A percentile compares a stretch with the other conserved stretches of the same genome.
phyloP scores from a whole-genome alignment of 768 basidiomycete genomes.

The Mycena sanguinolenta region DNA sequence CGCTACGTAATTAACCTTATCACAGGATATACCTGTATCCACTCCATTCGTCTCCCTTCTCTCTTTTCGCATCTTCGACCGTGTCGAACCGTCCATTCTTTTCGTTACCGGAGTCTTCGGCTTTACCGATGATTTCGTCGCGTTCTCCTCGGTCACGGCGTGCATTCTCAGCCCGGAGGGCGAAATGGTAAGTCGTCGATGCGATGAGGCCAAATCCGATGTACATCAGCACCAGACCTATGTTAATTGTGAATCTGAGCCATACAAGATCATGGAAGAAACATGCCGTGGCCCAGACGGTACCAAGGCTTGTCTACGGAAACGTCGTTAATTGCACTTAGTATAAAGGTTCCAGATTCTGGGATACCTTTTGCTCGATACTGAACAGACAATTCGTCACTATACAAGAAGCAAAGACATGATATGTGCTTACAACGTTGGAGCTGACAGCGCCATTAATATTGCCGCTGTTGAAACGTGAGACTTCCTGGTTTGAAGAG shows the following conservation, averaged over 20 bases:
- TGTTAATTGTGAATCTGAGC: constrained; percentile 31
- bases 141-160: constrained; percentile 76
- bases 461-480: constrained; percentile 63
- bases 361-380: constrained; percentile 62
- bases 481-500: background rate
- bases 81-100: constrained; percentile 71
- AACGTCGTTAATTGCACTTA: background rate
- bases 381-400: constrained; percentile 42
- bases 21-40: constrained; percentile 79
- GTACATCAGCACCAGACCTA: constrained; percentile 81
- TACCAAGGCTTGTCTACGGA: constrained; percentile 74
- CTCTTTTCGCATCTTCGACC: constrained; percentile 73
- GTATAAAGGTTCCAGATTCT: too few species aligned
- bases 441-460: constrained; percentile 84
- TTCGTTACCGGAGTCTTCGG: constrained; percentile 53
- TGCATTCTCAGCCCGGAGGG: constrained; percentile 73
- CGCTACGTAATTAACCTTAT: constrained; percentile 2
- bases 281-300: constrained; percentile 58
- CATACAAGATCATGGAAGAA: constrained; percentile 25
- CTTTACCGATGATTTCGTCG: constrained; percentile 74
- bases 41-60: constrained; percentile 82
- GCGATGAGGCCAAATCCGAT: constrained; percentile 72
- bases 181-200: constrained; percentile 55
- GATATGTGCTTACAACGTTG: constrained; percentile 70
- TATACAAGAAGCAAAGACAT: constrained; percentile 10